Evolutionary conservation across 1,139 yeast genomes (phyloP).

Genomic region (Lodderomyces parapsilosis): DNA sequence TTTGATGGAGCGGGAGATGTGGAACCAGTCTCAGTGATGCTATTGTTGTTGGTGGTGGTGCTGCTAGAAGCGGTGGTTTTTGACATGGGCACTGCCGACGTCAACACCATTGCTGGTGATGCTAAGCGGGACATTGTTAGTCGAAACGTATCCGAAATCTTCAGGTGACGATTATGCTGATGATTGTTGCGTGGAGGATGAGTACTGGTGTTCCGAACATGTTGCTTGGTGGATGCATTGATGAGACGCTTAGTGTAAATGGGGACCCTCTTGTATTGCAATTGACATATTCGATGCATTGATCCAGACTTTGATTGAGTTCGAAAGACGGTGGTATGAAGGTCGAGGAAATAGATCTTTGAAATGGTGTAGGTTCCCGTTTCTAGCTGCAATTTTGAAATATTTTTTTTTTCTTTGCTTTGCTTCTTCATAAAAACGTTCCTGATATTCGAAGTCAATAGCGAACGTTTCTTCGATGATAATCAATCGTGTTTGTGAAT

Average conservation of each 20-base stretch:
- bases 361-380: too few species aligned
- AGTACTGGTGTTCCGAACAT: neutral
- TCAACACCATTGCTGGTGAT: conserved; percentile 46
- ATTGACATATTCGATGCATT: conserved; percentile 2
- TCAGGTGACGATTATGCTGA: neutral
- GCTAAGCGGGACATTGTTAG: conserved; percentile 41
- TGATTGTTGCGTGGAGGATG: neutral
- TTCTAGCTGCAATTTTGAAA: neutral
- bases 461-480: too few species aligned
- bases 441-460: too few species aligned
- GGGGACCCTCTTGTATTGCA: neutral
- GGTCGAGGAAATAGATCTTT: too few species aligned
- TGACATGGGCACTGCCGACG: conserved; percentile 14
- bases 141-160: conserved; percentile 19
- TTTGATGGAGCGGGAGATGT: neutral
- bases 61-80: conserved; percentile 1
- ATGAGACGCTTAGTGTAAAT: neutral
- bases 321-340: too few species aligned
- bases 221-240: neutral
- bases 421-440: too few species aligned
- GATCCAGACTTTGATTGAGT: neutral
- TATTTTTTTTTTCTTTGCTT: neutral
- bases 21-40: too few species aligned
- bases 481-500: too few species aligned
- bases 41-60: conserved; percentile 1